Evolutionary conservation across 805 yeast species (phyloP).

Genomic region (Metschnikowia lochheadii): DNA sequence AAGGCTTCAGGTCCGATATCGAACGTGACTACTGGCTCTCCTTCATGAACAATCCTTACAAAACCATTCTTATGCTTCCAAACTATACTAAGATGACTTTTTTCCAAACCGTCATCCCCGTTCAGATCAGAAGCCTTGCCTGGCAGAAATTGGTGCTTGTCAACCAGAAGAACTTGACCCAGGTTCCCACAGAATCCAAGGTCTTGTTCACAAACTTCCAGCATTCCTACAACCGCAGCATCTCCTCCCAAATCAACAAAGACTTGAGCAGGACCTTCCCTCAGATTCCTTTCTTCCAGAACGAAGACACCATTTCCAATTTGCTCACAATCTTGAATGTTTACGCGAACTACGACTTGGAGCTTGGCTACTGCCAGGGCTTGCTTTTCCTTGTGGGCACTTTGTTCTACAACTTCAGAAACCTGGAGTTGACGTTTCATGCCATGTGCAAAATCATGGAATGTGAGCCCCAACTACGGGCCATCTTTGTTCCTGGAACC

Average conservation of each 20-base stretch:
- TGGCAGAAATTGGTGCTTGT: slow-evolving; percentile 42
- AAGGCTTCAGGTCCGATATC: slow-evolving; percentile 9
- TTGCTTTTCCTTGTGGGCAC: slow-evolving; percentile 60
- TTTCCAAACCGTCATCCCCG: slow-evolving; percentile 43
- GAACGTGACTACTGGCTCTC: slow-evolving; percentile 44
- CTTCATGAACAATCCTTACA: slow-evolving; percentile 41
- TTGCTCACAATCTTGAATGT: slow-evolving; percentile 57
- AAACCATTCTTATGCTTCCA: slow-evolving; percentile 45
- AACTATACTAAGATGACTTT: slow-evolving; percentile 44
- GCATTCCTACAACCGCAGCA: slow-evolving; percentile 37
- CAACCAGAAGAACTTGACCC: slow-evolving; percentile 21
- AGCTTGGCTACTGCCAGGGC: slow-evolving; percentile 69
- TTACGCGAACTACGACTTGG: slow-evolving; percentile 58
- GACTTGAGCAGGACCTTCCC: slow-evolving; percentile 63
- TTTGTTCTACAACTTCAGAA: slow-evolving; percentile 38
- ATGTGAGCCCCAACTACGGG: slow-evolving; percentile 47
- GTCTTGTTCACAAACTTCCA: slow-evolving; percentile 38
- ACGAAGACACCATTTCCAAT: slow-evolving; percentile 38
- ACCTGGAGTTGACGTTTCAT: slow-evolving; percentile 44
- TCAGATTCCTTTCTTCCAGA: slow-evolving; percentile 43
- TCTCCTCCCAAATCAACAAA: slow-evolving; percentile 46
- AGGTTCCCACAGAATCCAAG: slow-evolving; percentile 32
- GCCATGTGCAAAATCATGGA: slow-evolving; percentile 57
- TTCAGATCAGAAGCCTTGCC: slow-evolving; percentile 37
- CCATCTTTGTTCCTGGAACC: slow-evolving; percentile 45